Percentiles rank a stretch among this genome's conserved stretches.
Conservation (phyloP, 257 asterid species). For the Scutellaria galericulata region DNA sequence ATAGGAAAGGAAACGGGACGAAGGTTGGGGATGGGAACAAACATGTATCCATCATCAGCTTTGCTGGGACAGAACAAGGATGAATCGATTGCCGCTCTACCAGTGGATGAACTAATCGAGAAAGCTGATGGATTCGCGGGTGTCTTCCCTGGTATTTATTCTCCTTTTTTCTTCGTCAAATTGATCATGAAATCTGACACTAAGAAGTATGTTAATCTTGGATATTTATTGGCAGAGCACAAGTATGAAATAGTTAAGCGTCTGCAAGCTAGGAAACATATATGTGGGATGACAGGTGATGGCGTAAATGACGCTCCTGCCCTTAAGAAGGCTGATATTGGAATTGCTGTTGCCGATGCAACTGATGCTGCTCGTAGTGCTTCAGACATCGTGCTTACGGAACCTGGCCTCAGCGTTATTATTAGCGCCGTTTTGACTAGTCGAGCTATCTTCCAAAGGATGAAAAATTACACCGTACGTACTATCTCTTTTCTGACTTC, state of each 20-base stretch:
- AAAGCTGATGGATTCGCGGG: constrained; percentile 99
- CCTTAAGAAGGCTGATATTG: constrained; percentile 94
- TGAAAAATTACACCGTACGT: constrained; percentile 99
- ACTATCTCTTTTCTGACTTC: constrained; percentile 11
- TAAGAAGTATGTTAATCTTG: neutral
- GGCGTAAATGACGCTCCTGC: constrained; percentile 99
- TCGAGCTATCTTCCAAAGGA: constrained; percentile 96
- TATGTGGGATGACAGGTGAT: constrained; percentile 99
- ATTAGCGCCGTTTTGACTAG: constrained; percentile 99
- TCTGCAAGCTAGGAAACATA: constrained; percentile 94
- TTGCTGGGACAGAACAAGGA: constrained; percentile 93
- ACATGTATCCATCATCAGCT: constrained; percentile 98
- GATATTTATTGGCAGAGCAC: constrained; percentile 63
- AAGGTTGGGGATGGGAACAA: constrained; percentile 97
- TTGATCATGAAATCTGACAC: neutral
- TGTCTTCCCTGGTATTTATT: constrained; percentile 83
- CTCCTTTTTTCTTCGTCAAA: neutral
- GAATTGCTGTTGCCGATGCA: constrained; percentile 98
- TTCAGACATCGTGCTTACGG: constrained; percentile 97
- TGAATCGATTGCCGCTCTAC: constrained; percentile 89
- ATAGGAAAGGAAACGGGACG: constrained; percentile 98
- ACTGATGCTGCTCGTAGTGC: constrained; percentile 99
- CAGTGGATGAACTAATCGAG: constrained; percentile 95
- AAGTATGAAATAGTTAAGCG: constrained; percentile 97
- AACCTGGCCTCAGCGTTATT: constrained; percentile 97